Evolutionary conservation across 306 rosid genomes (phyloP), one percentile per base, ranked within the genome.

Genomic region (Quercus robur): DNA sequence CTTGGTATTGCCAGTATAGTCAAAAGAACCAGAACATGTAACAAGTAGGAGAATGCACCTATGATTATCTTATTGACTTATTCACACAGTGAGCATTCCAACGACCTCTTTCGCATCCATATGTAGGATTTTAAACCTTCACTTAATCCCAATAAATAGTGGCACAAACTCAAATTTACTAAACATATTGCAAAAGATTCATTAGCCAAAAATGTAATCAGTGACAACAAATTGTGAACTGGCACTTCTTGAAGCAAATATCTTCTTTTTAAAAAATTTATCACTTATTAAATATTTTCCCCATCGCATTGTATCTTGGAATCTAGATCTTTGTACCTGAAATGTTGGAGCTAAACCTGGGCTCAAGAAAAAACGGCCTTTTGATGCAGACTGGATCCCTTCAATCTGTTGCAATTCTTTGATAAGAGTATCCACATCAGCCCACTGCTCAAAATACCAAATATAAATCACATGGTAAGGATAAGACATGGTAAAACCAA

Each of bases 301-400:
- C 44, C 11, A 12, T 4, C 10, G 1, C 49, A 67, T 1, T 18
- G 4, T 67, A 19, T 33, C 44, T 67, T 25, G 72, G 26, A 58
- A 51, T 76, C 26, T 73, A 3, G 44, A 46, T 79, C 54, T 49
- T 54, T 7, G 19, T 83, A 90, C 99, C 97, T 95, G 99, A 83
- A 95, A 95, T 44, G 97, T 90, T 55, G 99, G 99, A 83, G 98
- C 94, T 84, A 95, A 91, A 71, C 96, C 99, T 17, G 98, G 99
- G 86, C 99, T 95, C 82, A 86, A 84, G 96, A 93, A 91, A 86
- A 89, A 88, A 66, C 90, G 91, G 77, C 97, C 99, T 90, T 89
- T 93, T 64, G 92, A 85, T 80, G 91, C 95, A 74, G 94, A 87
- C 80, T 88, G 86, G 62, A 95, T 80, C 74, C 92, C 98, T 77